These are phyloP conservation scores for Inonotus obliquus DNA, from an alignment of 1,284 basidiomycete genomes.

Conservation along the genomic window DNA sequence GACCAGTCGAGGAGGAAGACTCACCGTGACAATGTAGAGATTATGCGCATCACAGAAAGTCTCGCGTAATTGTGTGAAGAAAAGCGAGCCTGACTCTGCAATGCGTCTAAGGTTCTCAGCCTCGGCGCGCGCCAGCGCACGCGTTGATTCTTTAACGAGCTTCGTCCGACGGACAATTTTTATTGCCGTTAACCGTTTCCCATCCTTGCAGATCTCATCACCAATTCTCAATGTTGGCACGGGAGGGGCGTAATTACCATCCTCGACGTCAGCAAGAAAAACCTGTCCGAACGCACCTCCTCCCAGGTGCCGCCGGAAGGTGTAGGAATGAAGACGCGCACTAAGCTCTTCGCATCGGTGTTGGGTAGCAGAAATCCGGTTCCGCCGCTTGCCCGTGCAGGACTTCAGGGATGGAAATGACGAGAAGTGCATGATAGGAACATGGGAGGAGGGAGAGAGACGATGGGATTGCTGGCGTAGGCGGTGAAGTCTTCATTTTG, in stretches of 20 bases:
- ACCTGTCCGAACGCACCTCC: conserved; percentile 11
- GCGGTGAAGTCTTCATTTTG: not conserved
- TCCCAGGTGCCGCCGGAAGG: not conserved
- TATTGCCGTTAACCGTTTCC: not conserved
- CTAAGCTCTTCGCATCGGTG: conserved; percentile 10
- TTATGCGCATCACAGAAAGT: conserved; percentile 15
- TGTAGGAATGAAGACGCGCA: not conserved
- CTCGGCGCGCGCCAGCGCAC: conserved; percentile 5
- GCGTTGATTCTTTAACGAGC: conserved; percentile 3
- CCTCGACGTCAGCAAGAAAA: not conserved
- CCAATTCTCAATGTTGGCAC: not conserved
- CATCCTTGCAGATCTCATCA: not conserved
- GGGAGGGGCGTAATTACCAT: not conserved
- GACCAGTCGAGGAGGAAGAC: not conserved
- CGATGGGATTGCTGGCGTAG: not conserved
- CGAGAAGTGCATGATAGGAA: not conserved
- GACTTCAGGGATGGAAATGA: not conserved
- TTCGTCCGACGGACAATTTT: conserved; percentile 12
- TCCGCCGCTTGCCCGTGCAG: not conserved
- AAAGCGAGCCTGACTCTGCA: conserved; percentile 1
- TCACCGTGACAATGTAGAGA: conserved; percentile 14
- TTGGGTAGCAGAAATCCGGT: not conserved
- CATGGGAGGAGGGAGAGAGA: not conserved
- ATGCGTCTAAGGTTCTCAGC: not conserved
- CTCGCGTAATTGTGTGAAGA: conserved; percentile 9